Evolutionary conservation across 2,329 filamentous ascomycete genomes (phyloP).

Genomic region (Purpureocillium lavendulum): DNA sequence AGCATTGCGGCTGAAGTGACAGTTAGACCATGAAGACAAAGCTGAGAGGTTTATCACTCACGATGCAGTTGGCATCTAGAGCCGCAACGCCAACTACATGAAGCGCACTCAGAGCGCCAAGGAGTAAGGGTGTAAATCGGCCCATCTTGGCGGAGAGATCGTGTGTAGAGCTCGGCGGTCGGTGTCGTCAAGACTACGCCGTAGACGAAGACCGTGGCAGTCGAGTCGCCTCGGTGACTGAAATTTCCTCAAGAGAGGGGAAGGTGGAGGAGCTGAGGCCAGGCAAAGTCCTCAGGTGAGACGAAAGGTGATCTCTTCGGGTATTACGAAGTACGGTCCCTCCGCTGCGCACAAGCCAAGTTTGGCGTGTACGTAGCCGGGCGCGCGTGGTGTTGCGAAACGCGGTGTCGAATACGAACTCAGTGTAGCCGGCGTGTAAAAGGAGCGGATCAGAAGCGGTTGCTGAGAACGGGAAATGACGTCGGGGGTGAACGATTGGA

Average conservation of each 20-base stretch:
- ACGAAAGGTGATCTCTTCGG: too few relatives aligned
- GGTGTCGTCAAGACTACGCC: background rate
- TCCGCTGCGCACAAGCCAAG: too few relatives aligned
- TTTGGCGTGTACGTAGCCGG: too few relatives aligned
- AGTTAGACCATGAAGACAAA: conserved; percentile 3
- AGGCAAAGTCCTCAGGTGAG: too few relatives aligned
- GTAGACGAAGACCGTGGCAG: too few relatives aligned
- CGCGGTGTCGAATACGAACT: too few relatives aligned
- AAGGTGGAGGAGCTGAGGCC: too few relatives aligned
- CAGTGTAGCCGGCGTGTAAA: too few relatives aligned
- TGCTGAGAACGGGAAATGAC: conserved; percentile 5
- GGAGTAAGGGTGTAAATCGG: conserved; percentile 14
- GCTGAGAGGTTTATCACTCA: conserved; percentile 13
- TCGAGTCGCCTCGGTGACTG: too few relatives aligned
- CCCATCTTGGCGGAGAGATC: conserved; percentile 13
- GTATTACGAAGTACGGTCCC: too few relatives aligned
- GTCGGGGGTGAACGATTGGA: background rate
- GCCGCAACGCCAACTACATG: conserved; percentile 12
- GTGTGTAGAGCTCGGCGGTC: background rate
- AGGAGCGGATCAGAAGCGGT: background rate
- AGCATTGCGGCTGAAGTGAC: conserved; percentile 11
- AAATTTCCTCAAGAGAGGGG: too few relatives aligned
- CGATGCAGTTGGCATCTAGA: conserved; percentile 18
- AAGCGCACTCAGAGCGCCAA: conserved; percentile 20
- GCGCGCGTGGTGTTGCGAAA: background rate